phyloP scores from a whole-genome alignment of 2,329 filamentous ascomycete genomes.

The Phaeosphaeria sp. region DNA sequence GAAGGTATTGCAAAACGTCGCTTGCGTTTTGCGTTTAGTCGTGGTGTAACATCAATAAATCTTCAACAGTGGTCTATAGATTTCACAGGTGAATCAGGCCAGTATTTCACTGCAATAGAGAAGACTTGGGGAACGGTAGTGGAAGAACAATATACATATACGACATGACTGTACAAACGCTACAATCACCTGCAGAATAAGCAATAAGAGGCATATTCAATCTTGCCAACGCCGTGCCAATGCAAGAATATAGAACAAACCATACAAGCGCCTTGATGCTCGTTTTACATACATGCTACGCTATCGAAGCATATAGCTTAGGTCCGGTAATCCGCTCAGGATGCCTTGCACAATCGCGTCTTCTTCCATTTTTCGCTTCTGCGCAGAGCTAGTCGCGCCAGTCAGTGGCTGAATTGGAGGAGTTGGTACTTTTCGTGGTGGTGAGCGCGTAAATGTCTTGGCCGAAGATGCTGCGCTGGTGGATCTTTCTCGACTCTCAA shows the following conservation, averaged over 20 bases:
- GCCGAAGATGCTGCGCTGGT: slow-evolving; percentile 12
- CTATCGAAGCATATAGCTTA: slow-evolving; percentile 41
- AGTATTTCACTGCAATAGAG: no score
- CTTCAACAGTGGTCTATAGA: no score
- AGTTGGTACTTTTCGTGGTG: slow-evolving; percentile 22
- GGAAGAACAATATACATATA: neutral
- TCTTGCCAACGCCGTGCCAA: neutral
- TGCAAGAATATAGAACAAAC: neutral
- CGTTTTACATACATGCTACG: neutral
- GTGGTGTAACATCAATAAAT: no score
- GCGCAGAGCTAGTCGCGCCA: slow-evolving; percentile 30
- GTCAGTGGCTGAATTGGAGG: slow-evolving; percentile 31
- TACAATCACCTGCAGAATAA: neutral
- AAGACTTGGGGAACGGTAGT: neutral
- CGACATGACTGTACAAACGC: no score
- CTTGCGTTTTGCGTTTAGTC: no score
- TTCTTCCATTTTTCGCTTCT: slow-evolving; percentile 36
- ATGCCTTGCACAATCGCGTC: slow-evolving; percentile 35
- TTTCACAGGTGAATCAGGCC: no score
- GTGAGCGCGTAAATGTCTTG: slow-evolving; percentile 26
- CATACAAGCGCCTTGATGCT: neutral
- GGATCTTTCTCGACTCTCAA: slow-evolving; percentile 24
- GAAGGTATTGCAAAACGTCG: no score
- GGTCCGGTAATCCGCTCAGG: slow-evolving; percentile 36
- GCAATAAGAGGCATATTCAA: neutral